Evolutionary conservation across 306 rosid species (phyloP).

Genomic region (Vigna radiata): DNA sequence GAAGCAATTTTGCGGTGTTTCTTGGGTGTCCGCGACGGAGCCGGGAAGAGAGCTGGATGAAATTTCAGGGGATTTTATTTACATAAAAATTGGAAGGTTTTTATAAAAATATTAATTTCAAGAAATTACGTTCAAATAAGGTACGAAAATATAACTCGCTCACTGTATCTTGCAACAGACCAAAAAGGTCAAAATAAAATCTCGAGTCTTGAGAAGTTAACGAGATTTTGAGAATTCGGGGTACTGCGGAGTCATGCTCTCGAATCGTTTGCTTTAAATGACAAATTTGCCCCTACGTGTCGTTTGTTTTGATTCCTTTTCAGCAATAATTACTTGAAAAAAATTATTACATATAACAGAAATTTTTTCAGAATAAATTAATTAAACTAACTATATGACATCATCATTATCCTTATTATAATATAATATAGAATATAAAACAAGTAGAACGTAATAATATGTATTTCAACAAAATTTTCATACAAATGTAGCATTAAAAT

Average conservation of each 20-base stretch:
- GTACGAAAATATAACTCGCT: background rate
- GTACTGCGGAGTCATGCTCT: background rate
- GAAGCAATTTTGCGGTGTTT: slow-evolving; percentile 13
- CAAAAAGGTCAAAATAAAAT: no score
- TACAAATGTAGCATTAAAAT: no score
- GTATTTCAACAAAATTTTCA: no score
- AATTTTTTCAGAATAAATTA: no score
- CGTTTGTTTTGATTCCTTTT: no score
- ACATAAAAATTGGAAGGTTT: background rate
- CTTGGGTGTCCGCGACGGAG: slow-evolving; percentile 38
- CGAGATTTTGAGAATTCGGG: background rate
- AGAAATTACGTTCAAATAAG: background rate
- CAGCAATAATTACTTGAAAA: no score
- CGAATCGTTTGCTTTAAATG: background rate
- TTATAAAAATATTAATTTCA: background rate
- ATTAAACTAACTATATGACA: no score
- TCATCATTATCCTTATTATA: no score
- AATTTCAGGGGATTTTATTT: slow-evolving; percentile 8
- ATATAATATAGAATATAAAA: no score
- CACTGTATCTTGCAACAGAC: background rate
- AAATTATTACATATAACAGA: no score
- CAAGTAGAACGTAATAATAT: no score
- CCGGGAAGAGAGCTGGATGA: slow-evolving; percentile 18
- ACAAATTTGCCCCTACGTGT: background rate
- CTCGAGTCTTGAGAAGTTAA: background rate